Conservation (phyloP, 371 early-diverging fungal species). For the Capniomyces stellatus region DNA sequence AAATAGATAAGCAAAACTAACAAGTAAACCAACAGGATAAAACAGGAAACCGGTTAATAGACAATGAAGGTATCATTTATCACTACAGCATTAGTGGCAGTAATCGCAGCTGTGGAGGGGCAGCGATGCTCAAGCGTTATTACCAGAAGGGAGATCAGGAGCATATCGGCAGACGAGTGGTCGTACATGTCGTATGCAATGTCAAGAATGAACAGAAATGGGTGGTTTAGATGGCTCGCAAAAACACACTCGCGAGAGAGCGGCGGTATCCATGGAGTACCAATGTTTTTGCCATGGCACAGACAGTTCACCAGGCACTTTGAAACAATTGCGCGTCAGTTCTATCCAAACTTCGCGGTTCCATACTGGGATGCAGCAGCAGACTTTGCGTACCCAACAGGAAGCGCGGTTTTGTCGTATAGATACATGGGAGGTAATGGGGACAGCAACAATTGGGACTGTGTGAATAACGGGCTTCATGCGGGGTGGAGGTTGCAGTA, state of each 20-base stretch:
- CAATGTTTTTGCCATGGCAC: slow-evolving; percentile 25
- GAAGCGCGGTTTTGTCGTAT: slow-evolving; percentile 9
- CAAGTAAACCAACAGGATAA: too few species aligned
- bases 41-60: too few species aligned
- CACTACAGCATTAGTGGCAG: too few species aligned
- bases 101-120: not conserved
- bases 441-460: slow-evolving; percentile 1
- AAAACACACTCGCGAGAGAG: slow-evolving; percentile 11
- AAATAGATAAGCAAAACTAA: too few species aligned
- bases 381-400: slow-evolving; percentile 11
- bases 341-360: slow-evolving; percentile 23
- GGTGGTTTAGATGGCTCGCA: slow-evolving; percentile 16
- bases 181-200: slow-evolving; percentile 9
- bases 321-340: slow-evolving; percentile 21
- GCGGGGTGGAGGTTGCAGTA: slow-evolving; percentile 11
- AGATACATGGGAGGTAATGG: slow-evolving; percentile 18
- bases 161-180: slow-evolving; percentile 13
- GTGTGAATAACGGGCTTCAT: slow-evolving; percentile 15
- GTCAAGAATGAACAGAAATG: slow-evolving; percentile 15
- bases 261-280: slow-evolving; percentile 10
- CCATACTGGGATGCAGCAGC: slow-evolving; percentile 30
- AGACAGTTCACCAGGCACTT: slow-evolving; percentile 19
- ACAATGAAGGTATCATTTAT: too few species aligned
- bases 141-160: slow-evolving; percentile 23
- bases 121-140: not conserved